phyloP scores from a whole-genome alignment of 1,284 basidiomycete species.

The Pascua sp. region DNA sequence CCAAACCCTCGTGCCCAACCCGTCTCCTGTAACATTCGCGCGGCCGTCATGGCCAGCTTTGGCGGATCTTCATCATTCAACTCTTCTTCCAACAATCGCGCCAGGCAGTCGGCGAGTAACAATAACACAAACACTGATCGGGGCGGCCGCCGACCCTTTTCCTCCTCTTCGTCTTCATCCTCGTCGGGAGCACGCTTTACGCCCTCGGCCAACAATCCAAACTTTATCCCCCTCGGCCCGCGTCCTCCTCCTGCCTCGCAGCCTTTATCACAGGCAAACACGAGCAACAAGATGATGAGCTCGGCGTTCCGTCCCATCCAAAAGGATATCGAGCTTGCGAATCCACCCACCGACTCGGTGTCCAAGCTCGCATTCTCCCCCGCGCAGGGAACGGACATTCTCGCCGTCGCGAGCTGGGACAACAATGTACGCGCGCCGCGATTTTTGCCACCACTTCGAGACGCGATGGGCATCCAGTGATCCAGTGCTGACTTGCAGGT shows the following conservation, averaged over 20 bases:
- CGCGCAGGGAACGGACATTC: slow-evolving; percentile 58
- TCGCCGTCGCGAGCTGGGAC: slow-evolving; percentile 75
- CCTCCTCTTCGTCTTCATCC: too few species aligned
- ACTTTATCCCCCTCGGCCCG: too few species aligned
- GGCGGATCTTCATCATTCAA: too few species aligned
- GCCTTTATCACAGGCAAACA: neutral
- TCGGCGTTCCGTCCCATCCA: slow-evolving; percentile 25
- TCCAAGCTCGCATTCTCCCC: slow-evolving; percentile 64
- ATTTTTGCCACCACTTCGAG: neutral
- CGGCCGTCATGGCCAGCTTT: too few species aligned
- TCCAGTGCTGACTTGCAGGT: slow-evolving; percentile 42
- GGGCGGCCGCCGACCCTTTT: too few species aligned
- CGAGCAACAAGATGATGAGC: slow-evolving; percentile 12
- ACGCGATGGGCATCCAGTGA: neutral
- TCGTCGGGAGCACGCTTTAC: neutral
- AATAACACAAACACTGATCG: neutral
- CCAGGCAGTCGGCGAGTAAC: neutral
- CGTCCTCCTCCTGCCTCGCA: neutral
- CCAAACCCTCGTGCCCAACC: too few species aligned
- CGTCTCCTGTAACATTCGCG: too few species aligned
- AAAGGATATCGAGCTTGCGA: slow-evolving; percentile 70
- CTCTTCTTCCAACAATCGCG: too few species aligned
- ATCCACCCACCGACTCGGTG: slow-evolving; percentile 70
- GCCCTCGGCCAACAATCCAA: neutral
- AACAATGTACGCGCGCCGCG: slow-evolving; percentile 60